Evolutionary conservation across 139 green algal species (phyloP).

Genomic region (Deuterostichococcus epilithicus): DNA sequence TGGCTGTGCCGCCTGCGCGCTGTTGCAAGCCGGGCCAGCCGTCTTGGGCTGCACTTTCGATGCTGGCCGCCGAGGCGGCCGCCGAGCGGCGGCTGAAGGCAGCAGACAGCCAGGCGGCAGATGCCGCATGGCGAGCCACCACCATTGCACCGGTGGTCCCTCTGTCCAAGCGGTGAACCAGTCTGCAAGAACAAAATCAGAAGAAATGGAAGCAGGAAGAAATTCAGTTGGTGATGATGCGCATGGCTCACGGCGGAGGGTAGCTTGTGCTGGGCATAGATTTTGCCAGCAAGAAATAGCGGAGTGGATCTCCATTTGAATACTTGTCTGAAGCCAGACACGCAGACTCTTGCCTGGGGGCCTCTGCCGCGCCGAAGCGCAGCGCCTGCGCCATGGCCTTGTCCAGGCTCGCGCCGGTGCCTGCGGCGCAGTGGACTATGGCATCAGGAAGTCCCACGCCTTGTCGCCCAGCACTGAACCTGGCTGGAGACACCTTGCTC

Average conservation of each 20-base stretch:
- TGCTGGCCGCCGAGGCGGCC: too few species aligned
- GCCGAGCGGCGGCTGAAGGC: slow-evolving; percentile 33
- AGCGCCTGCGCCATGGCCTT: slow-evolving; percentile 18
- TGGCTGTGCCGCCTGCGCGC: background rate
- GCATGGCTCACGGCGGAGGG: too few species aligned
- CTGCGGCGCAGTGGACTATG: background rate
- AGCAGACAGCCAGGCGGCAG: slow-evolving; percentile 42
- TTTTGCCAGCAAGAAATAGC: background rate
- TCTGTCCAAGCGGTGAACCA: slow-evolving; percentile 66
- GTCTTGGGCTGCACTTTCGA: too few species aligned
- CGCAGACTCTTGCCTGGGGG: slow-evolving; percentile 22
- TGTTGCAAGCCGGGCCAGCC: too few species aligned
- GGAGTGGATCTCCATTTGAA: background rate
- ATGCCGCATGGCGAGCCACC: slow-evolving; percentile 40
- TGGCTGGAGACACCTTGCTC: too few species aligned
- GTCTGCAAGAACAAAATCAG: slow-evolving; percentile 13
- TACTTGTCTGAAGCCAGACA: too few species aligned
- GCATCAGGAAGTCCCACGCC: background rate
- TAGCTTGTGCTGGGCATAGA: background rate
- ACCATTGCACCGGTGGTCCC: slow-evolving; percentile 52
- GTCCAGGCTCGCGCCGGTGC: slow-evolving; percentile 21
- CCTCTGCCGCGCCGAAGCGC: slow-evolving; percentile 13
- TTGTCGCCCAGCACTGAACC: too few species aligned
- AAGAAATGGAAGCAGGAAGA: background rate
- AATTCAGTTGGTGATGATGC: too few species aligned